Evolutionary conservation across 371 early-diverging fungal species (phyloP), one percentile per base, ranked within the genome.

Genomic region (Smittium culicis): DNA sequence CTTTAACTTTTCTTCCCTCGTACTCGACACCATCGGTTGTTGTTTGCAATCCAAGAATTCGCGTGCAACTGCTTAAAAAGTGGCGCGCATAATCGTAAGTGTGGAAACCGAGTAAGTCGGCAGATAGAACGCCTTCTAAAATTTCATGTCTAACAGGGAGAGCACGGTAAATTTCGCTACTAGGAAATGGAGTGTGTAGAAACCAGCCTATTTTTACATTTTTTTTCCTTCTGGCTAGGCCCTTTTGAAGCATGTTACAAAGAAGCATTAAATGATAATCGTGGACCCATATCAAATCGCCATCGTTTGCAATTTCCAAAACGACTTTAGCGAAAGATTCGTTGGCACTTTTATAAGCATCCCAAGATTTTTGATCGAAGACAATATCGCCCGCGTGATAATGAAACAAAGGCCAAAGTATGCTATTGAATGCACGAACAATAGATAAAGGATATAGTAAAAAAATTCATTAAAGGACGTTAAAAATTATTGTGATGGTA

Each of bases 181-280:
- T 88, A 0, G 99, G 99, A 82, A 99, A 99, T 16, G 98, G 96
- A 30, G 98, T 96, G 76, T 99, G 99, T 64, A 99, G 79, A 79
- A 99, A 99, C 83, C 94, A 96, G 33, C 99, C 99, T 69, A 99
- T 91, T 75, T 91, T 90, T 68, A 96, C 87, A 67, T 89, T 82
- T 70, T 79, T 80, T 45, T 77, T 73, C 59, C 73, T 71, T 61
- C 35, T 71, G 62, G 70, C 74, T 62, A 86, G 73, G 61, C 79
- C 73, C 67, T 83, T 79, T 29, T 90, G 79, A 54, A 99, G 74
- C 83, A 99, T 79, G 24, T 80, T 78, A 25, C 99, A 99, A 35
- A 99, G 81, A 54, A 99, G 80, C 95, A 99, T 95, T 64, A 99
- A 77, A 75, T 99, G 99, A 79, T 99, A 99, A 79, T 99, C 99